Percentiles rank a stretch among this genome's conserved stretches.
Conservation (phyloP, 208 protist genomes). For the Leishmania turanica region DNA sequence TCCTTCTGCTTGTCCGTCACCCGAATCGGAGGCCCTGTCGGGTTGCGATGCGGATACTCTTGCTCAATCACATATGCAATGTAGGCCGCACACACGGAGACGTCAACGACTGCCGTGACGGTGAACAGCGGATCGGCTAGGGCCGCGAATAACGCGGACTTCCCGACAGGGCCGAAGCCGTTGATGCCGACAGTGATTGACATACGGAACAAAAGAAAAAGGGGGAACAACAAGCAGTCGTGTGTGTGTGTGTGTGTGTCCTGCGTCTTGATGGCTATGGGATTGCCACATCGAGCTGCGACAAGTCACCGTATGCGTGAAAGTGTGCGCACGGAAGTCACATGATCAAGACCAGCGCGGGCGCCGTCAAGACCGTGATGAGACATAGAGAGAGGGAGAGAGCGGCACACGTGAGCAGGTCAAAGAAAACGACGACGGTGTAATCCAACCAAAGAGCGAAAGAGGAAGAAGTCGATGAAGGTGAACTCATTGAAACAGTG, state of each 20-base stretch:
- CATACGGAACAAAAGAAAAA: conserved; percentile 4
- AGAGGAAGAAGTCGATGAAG: background rate
- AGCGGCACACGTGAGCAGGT: background rate
- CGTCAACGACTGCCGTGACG: conserved; percentile 95
- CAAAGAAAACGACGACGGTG: background rate
- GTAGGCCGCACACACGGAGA: conserved; percentile 94
- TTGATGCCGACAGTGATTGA: conserved; percentile 85
- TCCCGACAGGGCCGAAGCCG: conserved; percentile 97
- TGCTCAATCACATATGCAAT: conserved; percentile 94
- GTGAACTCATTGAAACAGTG: background rate
- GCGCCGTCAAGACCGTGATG: background rate
- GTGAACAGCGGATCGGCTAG: conserved; percentile 60
- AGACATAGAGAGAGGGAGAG: background rate
- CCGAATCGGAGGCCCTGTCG: conserved; percentile 4
- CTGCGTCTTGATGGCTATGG: background rate
- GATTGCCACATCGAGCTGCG: background rate
- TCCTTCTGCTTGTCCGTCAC: conserved; percentile 53
- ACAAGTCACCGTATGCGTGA: background rate
- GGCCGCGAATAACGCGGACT: conserved; percentile 91
- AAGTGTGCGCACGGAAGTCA: background rate
- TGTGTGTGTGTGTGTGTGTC: background rate
- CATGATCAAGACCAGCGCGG: background rate
- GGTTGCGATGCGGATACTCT: conserved; percentile 71
- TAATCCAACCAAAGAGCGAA: background rate
- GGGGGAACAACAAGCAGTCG: background rate